phyloP scores from a whole-genome alignment of 2,329 filamentous ascomycete genomes.

The Talaromyces rugulosus region DNA sequence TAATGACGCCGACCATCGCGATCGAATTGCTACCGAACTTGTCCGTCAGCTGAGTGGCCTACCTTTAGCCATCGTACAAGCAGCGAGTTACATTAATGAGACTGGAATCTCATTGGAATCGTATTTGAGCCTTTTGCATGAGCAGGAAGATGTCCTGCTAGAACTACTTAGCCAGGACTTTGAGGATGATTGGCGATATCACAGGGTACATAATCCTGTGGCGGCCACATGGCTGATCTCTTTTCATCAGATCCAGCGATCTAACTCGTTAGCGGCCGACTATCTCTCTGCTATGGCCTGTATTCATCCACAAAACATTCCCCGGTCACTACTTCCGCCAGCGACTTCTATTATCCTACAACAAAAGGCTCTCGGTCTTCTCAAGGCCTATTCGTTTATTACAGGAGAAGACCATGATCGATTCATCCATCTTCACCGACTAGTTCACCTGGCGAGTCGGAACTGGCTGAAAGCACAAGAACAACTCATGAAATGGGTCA shows the following conservation, averaged over 20 bases:
- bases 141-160: conserved; percentile 22
- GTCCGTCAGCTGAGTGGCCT: conserved; percentile 14
- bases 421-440: conserved; percentile 20
- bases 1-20: neutral
- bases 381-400: conserved; percentile 31
- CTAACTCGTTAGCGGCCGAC: conserved; percentile 26
- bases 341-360: conserved; percentile 13
- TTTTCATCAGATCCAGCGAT: conserved; percentile 29
- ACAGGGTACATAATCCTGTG: conserved; percentile 26
- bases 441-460: conserved; percentile 31
- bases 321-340: conserved; percentile 25
- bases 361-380: conserved; percentile 26
- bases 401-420: conserved; percentile 11
- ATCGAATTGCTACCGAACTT: neutral
- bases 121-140: conserved; percentile 18
- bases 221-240: conserved; percentile 37
- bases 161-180: conserved; percentile 33
- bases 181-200: conserved; percentile 27
- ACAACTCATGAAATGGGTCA: conserved; percentile 14
- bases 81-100: conserved; percentile 17
- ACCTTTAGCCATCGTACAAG: conserved; percentile 20
- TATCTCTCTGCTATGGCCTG: conserved; percentile 32
- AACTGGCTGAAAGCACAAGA: conserved; percentile 27
- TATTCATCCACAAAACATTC: conserved; percentile 24
- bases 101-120: conserved; percentile 10